Percentiles rank a stretch among this genome's conserved stretches.
Conservation (phyloP, 2,329 filamentous ascomycete species). For the Juglanconis oblonga region DNA sequence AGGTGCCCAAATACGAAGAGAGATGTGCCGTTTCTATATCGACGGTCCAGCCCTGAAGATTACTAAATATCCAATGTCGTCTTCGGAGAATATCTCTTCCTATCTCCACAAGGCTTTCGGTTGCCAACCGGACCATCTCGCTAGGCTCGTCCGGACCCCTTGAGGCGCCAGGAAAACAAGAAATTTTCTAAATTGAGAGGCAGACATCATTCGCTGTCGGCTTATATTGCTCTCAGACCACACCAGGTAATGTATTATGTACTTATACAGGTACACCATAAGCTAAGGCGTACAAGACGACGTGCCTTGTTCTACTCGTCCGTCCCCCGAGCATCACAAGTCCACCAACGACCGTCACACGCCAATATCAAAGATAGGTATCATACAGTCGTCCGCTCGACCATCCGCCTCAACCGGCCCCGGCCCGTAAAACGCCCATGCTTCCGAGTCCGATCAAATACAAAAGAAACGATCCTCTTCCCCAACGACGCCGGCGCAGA, state of each 20-base stretch:
- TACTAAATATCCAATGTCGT: neutral
- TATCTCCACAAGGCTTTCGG: neutral
- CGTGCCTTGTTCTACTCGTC: too few species aligned
- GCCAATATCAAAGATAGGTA: neutral
- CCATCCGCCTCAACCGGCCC: neutral
- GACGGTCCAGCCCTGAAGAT: too few species aligned
- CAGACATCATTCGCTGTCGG: too few species aligned
- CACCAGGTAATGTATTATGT: neutral
- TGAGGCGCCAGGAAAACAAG: neutral
- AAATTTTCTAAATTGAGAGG: too few species aligned
- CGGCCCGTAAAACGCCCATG: conserved; percentile 1
- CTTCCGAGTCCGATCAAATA: neutral
- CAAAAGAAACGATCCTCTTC: conserved; percentile 1
- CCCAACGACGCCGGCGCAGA: neutral
- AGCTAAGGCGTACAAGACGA: too few species aligned
- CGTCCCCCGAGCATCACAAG: too few species aligned
- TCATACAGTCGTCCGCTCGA: neutral
- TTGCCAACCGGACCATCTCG: neutral
- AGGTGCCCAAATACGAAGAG: too few species aligned
- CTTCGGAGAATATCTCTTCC: neutral
- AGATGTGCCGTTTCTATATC: too few species aligned
- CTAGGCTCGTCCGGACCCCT: neutral
- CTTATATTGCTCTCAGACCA: too few species aligned
- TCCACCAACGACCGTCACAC: neutral
- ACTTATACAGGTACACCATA: too few species aligned